Evolutionary conservation across 306 rosid genomes (phyloP).

Genomic region (Prunus kanzakura): DNA sequence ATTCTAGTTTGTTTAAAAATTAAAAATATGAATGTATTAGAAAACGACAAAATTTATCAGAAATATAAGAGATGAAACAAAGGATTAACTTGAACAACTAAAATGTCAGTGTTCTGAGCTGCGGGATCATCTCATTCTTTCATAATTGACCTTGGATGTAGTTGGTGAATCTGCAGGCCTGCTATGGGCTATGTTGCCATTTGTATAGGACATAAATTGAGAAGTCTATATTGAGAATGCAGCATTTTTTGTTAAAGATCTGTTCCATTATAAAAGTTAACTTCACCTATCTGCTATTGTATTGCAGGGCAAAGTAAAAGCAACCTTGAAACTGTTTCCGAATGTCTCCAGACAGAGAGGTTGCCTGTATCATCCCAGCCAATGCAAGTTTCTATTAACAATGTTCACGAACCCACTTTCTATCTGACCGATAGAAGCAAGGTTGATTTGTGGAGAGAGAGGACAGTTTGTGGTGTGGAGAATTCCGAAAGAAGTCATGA

Average conservation of each 20-base stretch:
- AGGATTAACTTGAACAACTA: constrained; percentile 2
- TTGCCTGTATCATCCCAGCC: constrained; percentile 46
- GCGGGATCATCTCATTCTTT: constrained; percentile 4
- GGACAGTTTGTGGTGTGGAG: constrained; percentile 48
- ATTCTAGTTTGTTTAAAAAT: neutral
- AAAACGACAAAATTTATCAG: neutral
- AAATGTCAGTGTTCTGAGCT: constrained; percentile 13
- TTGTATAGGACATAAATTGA: neutral
- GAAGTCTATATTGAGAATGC: constrained; percentile 5
- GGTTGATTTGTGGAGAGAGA: constrained; percentile 50
- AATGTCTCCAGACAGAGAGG: constrained; percentile 49
- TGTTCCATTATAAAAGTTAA: neutral
- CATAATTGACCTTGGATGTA: neutral
- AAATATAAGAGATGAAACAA: neutral
- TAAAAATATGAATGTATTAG: neutral
- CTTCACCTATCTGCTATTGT: constrained; percentile 20
- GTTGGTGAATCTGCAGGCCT: neutral
- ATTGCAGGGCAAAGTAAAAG: constrained; percentile 57
- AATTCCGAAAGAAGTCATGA: constrained; percentile 45
- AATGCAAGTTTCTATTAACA: constrained; percentile 41
- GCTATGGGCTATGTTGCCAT: constrained; percentile 5
- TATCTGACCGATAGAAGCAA: constrained; percentile 42
- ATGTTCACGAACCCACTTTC: constrained; percentile 45
- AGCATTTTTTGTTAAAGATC: constrained; percentile 6
- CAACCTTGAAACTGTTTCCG: constrained; percentile 39